These are phyloP conservation scores for Potentilla sterilis DNA, from an alignment of 306 rosid species.

Conservation along the genomic window DNA sequence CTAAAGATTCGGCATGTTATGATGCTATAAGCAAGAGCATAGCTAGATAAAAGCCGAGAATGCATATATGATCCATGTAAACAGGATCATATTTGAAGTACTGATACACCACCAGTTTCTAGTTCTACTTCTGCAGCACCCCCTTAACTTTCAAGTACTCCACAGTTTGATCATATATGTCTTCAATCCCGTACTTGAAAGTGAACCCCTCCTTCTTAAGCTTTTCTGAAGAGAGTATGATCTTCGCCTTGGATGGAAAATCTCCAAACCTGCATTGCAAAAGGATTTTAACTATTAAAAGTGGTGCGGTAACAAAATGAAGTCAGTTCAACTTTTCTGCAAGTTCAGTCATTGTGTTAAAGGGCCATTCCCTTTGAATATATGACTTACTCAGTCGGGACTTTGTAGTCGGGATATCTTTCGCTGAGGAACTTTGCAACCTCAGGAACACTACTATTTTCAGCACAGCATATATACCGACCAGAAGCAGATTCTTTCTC, in stretches of 20 bases:
- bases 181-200: slow-evolving; percentile 61
- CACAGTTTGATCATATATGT: slow-evolving; percentile 57
- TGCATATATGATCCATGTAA: not conserved
- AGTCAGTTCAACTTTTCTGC: not conserved
- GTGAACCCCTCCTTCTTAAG: slow-evolving; percentile 73
- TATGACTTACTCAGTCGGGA: slow-evolving; percentile 66
- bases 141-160: slow-evolving; percentile 68
- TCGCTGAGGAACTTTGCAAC: slow-evolving; percentile 66
- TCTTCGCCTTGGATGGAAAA: slow-evolving; percentile 57
- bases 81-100: not conserved
- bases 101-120: not conserved
- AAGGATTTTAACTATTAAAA: not conserved
- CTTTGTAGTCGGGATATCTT: slow-evolving; percentile 54
- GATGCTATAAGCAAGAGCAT: slow-evolving; percentile 13
- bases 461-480: slow-evolving; percentile 60
- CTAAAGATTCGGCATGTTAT: not conserved
- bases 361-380: not conserved
- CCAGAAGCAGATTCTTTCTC: slow-evolving; percentile 86
- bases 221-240: slow-evolving; percentile 58
- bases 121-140: slow-evolving; percentile 38
- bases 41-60: not conserved
- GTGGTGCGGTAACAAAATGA: not conserved
- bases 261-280: slow-evolving; percentile 56
- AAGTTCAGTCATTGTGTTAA: not conserved
- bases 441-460: slow-evolving; percentile 62